Conservation (phyloP, 768 basidiomycete species). For the Russula emetica region DNA sequence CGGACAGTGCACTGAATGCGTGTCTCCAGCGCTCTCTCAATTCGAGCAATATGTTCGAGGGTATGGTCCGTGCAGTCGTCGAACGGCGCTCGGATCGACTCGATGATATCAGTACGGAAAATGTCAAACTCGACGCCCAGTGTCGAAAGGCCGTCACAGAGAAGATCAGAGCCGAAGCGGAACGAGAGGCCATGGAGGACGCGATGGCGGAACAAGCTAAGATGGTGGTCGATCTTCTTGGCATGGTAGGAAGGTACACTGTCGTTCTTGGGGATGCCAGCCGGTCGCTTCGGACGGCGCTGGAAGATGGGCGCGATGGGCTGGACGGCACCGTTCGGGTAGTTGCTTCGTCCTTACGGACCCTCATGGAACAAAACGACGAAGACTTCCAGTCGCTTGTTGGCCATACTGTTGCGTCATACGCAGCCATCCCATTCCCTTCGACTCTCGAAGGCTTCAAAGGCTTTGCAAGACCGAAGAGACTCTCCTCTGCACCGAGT, state of each 20-base stretch:
- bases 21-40: conserved; percentile 68
- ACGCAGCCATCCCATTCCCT: conserved; percentile 39
- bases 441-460: conserved; percentile 46
- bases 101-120: conserved; percentile 65
- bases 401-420: conserved; percentile 61
- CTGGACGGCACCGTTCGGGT: conserved; percentile 41
- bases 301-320: conserved; percentile 39
- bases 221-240: conserved; percentile 65
- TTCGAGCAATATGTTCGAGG: conserved; percentile 77
- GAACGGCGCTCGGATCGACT: conserved; percentile 75
- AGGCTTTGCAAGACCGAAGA: conserved; percentile 45
- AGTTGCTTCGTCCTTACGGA: conserved; percentile 49
- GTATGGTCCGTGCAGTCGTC: conserved; percentile 76
- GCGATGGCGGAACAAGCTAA: conserved; percentile 62
- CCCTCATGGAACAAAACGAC: conserved; percentile 63
- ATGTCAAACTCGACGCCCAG: conserved; percentile 64
- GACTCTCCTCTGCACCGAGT: conserved; percentile 47
- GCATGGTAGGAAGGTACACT: conserved; percentile 76
- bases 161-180: conserved; percentile 57
- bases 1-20: conserved; percentile 53
- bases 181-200: conserved; percentile 57
- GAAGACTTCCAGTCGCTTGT: conserved; percentile 61
- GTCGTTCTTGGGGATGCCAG: conserved; percentile 61
- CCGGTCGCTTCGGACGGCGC: conserved; percentile 40
- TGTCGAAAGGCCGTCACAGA: conserved; percentile 70